Evolutionary conservation across 208 protist genomes (phyloP).

Genomic region (Leptomonas pyrrhocoris): DNA sequence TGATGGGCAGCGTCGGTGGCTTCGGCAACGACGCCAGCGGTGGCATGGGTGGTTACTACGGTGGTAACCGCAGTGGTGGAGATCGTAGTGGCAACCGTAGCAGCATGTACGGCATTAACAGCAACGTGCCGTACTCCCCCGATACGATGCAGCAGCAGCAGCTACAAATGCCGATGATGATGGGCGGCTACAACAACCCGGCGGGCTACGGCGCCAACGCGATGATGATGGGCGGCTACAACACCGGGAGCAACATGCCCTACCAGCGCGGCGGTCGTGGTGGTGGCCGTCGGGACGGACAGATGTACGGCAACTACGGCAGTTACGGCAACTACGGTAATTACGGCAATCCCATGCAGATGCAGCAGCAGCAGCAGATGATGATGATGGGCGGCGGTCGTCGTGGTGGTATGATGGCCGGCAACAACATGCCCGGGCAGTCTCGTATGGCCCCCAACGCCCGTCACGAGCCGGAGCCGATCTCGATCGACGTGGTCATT

Average conservation of each 20-base stretch:
- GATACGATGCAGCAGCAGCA: constrained; percentile 24
- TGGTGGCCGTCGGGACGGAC: constrained; percentile 10
- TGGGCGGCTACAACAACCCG: constrained; percentile 18
- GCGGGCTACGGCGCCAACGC: constrained; percentile 28
- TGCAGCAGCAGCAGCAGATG: constrained; percentile 21
- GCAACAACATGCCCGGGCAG: constrained; percentile 10
- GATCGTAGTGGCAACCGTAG: constrained; percentile 17
- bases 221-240: constrained; percentile 38
- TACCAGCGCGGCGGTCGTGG: constrained; percentile 8
- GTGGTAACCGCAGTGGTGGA: constrained; percentile 13
- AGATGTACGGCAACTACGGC: constrained; percentile 26
- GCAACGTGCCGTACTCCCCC: constrained; percentile 11
- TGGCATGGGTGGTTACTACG: constrained; percentile 18
- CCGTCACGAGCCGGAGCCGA: constrained; percentile 61
- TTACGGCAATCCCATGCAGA: constrained; percentile 36
- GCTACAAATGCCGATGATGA: constrained; percentile 17
- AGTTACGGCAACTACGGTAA: constrained; percentile 26
- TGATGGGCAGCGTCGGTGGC: constrained; percentile 12
- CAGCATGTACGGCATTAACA: constrained; percentile 21
- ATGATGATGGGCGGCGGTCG: constrained; percentile 18
- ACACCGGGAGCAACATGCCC: constrained; percentile 22
- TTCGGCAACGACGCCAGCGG: constrained; percentile 26
- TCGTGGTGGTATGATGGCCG: constrained; percentile 12
- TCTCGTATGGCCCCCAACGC: constrained; percentile 1
- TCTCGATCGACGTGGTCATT: constrained; percentile 48